A percentile compares a stretch with the other conserved stretches of the same genome.
Evolutionary conservation across 495 filamentous ascomycete species (phyloP).

Genomic region (Astrothelium subdiscretum): DNA sequence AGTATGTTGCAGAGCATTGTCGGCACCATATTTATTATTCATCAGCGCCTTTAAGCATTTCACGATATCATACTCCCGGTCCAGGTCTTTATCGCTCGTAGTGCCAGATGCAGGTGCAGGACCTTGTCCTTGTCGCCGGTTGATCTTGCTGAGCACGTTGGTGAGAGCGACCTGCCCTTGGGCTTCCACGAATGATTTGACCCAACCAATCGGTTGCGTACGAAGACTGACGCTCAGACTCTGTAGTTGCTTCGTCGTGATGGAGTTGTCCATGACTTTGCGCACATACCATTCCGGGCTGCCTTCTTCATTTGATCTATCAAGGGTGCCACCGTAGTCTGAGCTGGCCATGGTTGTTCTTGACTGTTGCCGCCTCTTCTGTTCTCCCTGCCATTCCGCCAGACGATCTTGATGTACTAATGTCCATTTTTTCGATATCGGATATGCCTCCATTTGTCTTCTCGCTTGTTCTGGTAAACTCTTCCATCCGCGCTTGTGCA

Average conservation of each 20-base stretch:
- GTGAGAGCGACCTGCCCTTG: conserved; percentile 95
- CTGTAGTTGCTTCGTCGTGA: conserved; percentile 80
- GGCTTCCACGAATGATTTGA: conserved; percentile 90
- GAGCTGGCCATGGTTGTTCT: conserved; percentile 47
- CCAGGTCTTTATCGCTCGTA: conserved; percentile 75
- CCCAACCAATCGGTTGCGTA: conserved; percentile 96
- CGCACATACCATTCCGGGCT: conserved; percentile 97
- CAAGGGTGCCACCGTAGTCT: conserved; percentile 52
- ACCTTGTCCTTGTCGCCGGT: conserved; percentile 68
- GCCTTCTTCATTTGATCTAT: conserved; percentile 79
- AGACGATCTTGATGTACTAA: conserved; percentile 90
- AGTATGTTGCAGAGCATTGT: conserved; percentile 87
- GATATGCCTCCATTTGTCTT: conserved; percentile 90
- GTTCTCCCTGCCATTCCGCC: conserved; percentile 85
- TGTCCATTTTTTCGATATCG: conserved; percentile 91
- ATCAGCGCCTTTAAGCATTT: conserved; percentile 95
- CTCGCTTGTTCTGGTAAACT: conserved; percentile 91
- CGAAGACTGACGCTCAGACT: conserved; percentile 87
- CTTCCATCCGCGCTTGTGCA: conserved; percentile 96
- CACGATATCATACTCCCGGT: conserved; percentile 93
- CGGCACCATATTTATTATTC: conserved; percentile 98
- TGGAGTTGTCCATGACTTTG: conserved; percentile 90
- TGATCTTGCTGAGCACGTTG: conserved; percentile 86
- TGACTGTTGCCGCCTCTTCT: conserved; percentile 68
- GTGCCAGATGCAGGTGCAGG: conserved; percentile 42